Evolutionary conservation across 2,329 filamentous ascomycete genomes (phyloP).

Genomic region (Trichoderma brevicompactum): DNA sequence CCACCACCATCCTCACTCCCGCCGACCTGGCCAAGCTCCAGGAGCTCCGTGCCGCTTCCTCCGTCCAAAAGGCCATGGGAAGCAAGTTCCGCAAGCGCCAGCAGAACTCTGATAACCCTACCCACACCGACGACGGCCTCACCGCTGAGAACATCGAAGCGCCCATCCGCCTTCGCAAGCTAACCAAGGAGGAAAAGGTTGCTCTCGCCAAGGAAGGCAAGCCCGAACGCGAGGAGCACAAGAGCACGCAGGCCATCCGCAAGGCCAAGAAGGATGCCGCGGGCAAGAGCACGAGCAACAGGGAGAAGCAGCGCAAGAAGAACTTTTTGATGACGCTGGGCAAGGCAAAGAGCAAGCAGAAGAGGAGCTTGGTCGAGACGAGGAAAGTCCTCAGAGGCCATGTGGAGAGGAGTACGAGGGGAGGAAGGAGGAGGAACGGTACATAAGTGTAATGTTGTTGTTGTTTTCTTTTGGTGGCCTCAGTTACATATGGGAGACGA

Average conservation of each 20-base stretch:
- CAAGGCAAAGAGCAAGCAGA: constrained; percentile 94
- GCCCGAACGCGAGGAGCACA: constrained; percentile 76
- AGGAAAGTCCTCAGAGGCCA: constrained; percentile 80
- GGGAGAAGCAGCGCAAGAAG: constrained; percentile 96
- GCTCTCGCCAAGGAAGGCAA: constrained; percentile 83
- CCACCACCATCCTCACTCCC: constrained; percentile 89
- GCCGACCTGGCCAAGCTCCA: constrained; percentile 94
- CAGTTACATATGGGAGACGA: neutral
- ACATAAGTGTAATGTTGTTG: neutral
- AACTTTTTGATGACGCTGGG: constrained; percentile 98
- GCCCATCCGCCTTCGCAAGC: constrained; percentile 78
- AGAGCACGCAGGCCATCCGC: constrained; percentile 80
- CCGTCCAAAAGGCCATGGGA: constrained; percentile 67
- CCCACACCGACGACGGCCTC: constrained; percentile 81
- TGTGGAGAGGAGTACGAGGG: constrained; percentile 79
- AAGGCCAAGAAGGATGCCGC: constrained; percentile 85
- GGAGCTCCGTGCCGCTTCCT: constrained; percentile 77
- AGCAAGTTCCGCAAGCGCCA: constrained; percentile 50
- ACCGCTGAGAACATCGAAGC: constrained; percentile 93
- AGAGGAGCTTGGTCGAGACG: constrained; percentile 88
- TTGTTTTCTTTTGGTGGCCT: neutral
- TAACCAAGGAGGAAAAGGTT: constrained; percentile 86
- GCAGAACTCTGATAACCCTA: constrained; percentile 55
- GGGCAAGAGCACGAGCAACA: constrained; percentile 96
- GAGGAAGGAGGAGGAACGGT: constrained; percentile 76